Base-by-base conservation (phyloP, 495 filamentous ascomycete species). In the Usnea hakonensis region DNA sequence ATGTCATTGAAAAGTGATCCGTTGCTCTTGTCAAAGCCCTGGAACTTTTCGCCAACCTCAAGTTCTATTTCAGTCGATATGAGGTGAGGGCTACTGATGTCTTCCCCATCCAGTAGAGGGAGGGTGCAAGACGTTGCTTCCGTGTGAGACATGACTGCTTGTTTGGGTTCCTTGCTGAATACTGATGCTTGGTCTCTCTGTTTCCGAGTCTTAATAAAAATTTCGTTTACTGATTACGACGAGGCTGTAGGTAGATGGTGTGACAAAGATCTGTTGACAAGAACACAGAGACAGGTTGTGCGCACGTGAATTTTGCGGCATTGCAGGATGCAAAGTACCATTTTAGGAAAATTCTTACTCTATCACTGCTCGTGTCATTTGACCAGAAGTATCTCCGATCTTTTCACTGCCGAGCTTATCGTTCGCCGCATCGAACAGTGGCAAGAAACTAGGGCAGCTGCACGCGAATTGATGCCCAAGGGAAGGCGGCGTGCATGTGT, bases 41-140 rank as follows among this genome's bases (percentile, higher is more conserved):
- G 50, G 10, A 62, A 5, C 5, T 10, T 62, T 50, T 33, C 64
- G 4, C 9, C 17, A 33, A 44, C n/a, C 4, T 56, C 30, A 44
- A 53, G 21, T 30, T 57, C 50, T 14, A 48, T 30, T 14, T 54
- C 28, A 32, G 62, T 50, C 48, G 38, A 14, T 3, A 67, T 23
- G n/a, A 55, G 30, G 9, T 38, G 46, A 41, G 48, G 5, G 21
- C 17, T 8, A 33, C 46, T 13, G n/a, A 7, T 33, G 11, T 23
- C 8, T 28, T 60, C 56, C 3, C 61, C 65, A 32, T 67, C 65
- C 26, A 67, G 57, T 21, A 67, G 56, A 50, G 65, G 61, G 41
- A 67, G 65, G 50, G 60, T 67, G 65, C 65, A 67, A 57, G 43
- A 46, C 3, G 3, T 26, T 36, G 30, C 30, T 26, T 41, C 19